phyloP scores from a whole-genome alignment of 257 asterid genomes.

The Solanum lycopersicoides region DNA sequence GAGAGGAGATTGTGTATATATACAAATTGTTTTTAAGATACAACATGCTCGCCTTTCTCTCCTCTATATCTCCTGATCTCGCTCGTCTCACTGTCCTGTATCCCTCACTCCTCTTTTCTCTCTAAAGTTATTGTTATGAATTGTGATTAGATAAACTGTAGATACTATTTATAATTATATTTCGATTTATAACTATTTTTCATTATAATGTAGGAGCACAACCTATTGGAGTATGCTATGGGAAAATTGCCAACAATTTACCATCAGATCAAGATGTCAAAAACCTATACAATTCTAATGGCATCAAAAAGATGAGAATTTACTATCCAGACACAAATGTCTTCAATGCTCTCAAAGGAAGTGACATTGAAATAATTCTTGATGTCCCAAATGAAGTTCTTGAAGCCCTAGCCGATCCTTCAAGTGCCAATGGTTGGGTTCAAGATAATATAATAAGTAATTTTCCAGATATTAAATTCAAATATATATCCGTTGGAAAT shows the following conservation, averaged over 20 bases:
- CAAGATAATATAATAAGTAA: background rate
- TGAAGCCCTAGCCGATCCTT: conserved; percentile 4
- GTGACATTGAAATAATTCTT: conserved; percentile 14
- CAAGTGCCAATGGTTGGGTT: conserved; percentile 22
- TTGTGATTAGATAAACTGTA: too few species aligned
- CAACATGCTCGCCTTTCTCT: too few species aligned
- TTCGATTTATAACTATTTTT: too few species aligned
- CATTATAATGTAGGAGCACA: background rate
- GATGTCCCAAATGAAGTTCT: conserved; percentile 17
- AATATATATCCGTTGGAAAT: conserved; percentile 31
- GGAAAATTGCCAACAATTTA: conserved; percentile 16
- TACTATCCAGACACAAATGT: conserved; percentile 2
- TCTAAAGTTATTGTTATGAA: too few species aligned
- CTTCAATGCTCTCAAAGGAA: conserved; percentile 24
- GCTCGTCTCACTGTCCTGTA: too few species aligned
- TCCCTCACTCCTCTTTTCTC: too few species aligned
- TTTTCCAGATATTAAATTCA: conserved; percentile 10
- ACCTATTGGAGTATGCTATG: conserved; percentile 19
- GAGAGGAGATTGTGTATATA: too few species aligned
- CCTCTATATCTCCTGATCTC: too few species aligned
- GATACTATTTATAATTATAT: too few species aligned
- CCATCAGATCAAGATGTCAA: conserved; percentile 18
- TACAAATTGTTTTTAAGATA: too few species aligned
- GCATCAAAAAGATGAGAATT: conserved; percentile 17
- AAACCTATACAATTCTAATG: conserved; percentile 12